Base-by-base conservation (phyloP, 495 filamentous ascomycete species). In the Tuber indicum region DNA sequence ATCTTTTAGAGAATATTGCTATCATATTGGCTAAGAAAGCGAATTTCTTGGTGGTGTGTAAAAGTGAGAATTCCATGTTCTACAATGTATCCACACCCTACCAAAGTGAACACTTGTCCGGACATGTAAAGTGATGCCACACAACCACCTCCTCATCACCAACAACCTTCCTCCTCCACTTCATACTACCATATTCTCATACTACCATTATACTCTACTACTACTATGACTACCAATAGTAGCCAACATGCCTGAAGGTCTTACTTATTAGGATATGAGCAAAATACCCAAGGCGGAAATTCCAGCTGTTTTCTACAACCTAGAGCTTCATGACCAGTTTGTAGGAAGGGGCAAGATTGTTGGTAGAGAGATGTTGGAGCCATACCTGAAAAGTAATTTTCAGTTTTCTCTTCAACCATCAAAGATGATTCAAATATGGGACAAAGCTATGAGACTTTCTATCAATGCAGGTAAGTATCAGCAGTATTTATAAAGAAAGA, bases 251-350 rank as follows among this genome's bases (percentile, higher is more conserved):
- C 62, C 62, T 2, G 62, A 75, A 49, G 62, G 43, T 12, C 71
- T 47, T 16, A 75, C 62, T 5, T 75, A 75, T n/a, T 75, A 32
- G 36, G 42, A 75, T 39, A 75, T 75, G 26, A 17, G 23, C 32
- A 17, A 42, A 16, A 75, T 75, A 43, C 46, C 49, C 12, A 19
- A 43, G 9, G 41, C 36, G 1, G 62, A 77, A 23, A 73, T 75
- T 58, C 76, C 76, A 16, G 10, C 23, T 32, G 72, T n/a, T 70
- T n/a, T 23, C 16, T 77, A 74, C 23, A 19, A 10, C 10, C 32
- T 74, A 12, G 72, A 75, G 14, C 10, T 58, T 21, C n/a, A 58
- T 58, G 49, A 58, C 2, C 49, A 58, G 7, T 58, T 58, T 58
- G 21, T 58, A n/a, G 49, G 23, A 10, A 58, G 26, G 23, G 49